Conservation (phyloP, 1,284 basidiomycete species). For the Taiwanofungus camphoratus region DNA sequence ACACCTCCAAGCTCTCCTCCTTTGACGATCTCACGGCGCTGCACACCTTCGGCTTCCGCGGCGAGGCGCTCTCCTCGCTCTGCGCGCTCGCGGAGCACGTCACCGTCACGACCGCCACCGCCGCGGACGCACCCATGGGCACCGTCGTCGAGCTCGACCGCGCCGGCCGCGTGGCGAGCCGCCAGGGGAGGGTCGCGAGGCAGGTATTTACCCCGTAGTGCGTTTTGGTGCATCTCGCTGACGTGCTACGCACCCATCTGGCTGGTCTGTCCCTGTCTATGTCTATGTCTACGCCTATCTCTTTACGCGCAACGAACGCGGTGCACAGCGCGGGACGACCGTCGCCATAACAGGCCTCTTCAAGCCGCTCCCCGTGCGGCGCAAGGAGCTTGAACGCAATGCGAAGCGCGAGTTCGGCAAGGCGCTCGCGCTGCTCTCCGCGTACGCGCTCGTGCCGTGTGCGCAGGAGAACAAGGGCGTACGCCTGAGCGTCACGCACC, state of each 20-base stretch:
- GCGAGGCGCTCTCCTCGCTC: conserved; percentile 91
- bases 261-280: not conserved
- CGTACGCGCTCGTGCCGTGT: conserved; percentile 88
- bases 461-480: conserved; percentile 50
- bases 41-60: conserved; percentile 90
- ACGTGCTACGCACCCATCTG: not conserved
- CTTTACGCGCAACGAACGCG: not conserved
- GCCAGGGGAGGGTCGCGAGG: conserved; percentile 61
- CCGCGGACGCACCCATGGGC: conserved; percentile 69
- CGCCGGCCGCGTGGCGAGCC: conserved; percentile 50
- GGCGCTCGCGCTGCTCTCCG: conserved; percentile 75
- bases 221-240: too few relatives aligned
- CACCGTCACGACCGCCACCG: conserved; percentile 69
- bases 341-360: conserved; percentile 76
- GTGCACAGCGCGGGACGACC: conserved; percentile 79
- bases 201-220: conserved; percentile 34
- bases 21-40: conserved; percentile 76
- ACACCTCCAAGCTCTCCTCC: conserved; percentile 87
- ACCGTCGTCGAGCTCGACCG: conserved; percentile 69
- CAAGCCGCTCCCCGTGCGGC: conserved; percentile 78
- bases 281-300: conserved; percentile 1
- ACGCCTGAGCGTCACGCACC: conserved; percentile 73
- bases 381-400: conserved; percentile 90
- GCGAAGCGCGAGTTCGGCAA: conserved; percentile 89
- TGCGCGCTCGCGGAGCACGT: conserved; percentile 80